Conservation (phyloP, 495 filamentous ascomycete species). For the Penicillium desertorum region DNA sequence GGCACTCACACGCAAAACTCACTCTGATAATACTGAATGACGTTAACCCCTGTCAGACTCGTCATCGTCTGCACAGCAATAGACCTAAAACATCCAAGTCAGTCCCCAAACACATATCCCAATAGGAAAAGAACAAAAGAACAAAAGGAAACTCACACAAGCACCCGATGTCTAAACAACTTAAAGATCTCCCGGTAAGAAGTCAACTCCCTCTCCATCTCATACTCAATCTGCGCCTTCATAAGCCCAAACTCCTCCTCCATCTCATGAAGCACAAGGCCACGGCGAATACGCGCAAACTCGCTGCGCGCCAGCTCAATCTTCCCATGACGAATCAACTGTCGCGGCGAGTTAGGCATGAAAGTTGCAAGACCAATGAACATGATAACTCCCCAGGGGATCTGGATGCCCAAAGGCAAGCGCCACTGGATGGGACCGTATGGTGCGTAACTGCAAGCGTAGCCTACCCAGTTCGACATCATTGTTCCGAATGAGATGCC, state of each 20-base stretch:
- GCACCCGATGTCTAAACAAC: slow-evolving; percentile 50
- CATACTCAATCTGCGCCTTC: slow-evolving; percentile 59
- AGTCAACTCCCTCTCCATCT: slow-evolving; percentile 56
- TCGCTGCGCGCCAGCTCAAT: slow-evolving; percentile 49
- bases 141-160: slow-evolving; percentile 38
- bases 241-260: slow-evolving; percentile 56
- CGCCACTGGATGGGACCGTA: slow-evolving; percentile 58
- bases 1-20: slow-evolving; percentile 5
- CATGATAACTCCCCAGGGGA: slow-evolving; percentile 60
- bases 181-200: slow-evolving; percentile 53
- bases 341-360: slow-evolving; percentile 59
- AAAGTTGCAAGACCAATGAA: slow-evolving; percentile 56
- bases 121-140: background rate
- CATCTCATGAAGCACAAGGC: slow-evolving; percentile 47
- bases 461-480: slow-evolving; percentile 59
- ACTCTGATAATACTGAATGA: slow-evolving; percentile 60
- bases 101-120: background rate
- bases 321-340: slow-evolving; percentile 55
- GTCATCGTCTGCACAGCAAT: slow-evolving; percentile 61
- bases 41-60: slow-evolving; percentile 56
- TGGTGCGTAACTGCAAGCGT: slow-evolving; percentile 55
- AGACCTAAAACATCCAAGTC: slow-evolving; percentile 31
- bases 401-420: slow-evolving; percentile 56
- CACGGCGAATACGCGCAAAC: slow-evolving; percentile 50
- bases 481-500: slow-evolving; percentile 60